Percentiles rank a stretch among this genome's conserved stretches.
Conservation (phyloP, 2,329 filamentous ascomycete species). For the Cercospora citrullina region DNA sequence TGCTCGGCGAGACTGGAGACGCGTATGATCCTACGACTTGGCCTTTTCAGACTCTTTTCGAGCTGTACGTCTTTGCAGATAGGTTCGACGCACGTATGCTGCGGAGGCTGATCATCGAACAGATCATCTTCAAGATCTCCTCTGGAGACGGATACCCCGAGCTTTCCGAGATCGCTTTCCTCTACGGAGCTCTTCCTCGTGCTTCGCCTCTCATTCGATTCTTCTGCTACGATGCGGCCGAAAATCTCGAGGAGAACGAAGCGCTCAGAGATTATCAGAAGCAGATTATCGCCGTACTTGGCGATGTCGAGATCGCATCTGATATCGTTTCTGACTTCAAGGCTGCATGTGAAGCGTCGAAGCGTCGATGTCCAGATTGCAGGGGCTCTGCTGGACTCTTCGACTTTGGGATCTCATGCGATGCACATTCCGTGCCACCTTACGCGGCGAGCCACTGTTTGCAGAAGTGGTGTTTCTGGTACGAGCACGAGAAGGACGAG, state of each 20-base stretch:
- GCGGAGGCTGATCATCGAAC: slow-evolving; percentile 12
- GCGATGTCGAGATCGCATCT: not conserved
- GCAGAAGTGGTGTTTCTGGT: not conserved
- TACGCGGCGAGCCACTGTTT: not conserved
- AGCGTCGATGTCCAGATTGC: no score
- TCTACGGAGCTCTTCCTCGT: not conserved
- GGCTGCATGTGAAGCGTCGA: no score
- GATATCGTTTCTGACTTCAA: not conserved
- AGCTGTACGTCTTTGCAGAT: slow-evolving; percentile 21
- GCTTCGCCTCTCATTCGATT: not conserved
- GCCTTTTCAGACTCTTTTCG: slow-evolving; percentile 10
- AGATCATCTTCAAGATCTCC: slow-evolving; percentile 14
- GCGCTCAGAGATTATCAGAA: not conserved
- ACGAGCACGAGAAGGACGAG: not conserved
- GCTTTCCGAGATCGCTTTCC: not conserved
- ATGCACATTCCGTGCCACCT: not conserved
- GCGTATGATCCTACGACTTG: slow-evolving; percentile 14
- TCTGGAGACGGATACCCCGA: not conserved
- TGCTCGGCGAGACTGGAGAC: not conserved
- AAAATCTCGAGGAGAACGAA: no score
- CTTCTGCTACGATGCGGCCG: not conserved
- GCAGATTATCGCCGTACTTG: not conserved
- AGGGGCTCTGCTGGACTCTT: no score
- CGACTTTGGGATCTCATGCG: no score
- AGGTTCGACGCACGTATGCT: slow-evolving; percentile 11